Evolutionary conservation across 1,284 basidiomycete species (phyloP).

Genomic region (Apiotrichum mycotoxinovorans): DNA sequence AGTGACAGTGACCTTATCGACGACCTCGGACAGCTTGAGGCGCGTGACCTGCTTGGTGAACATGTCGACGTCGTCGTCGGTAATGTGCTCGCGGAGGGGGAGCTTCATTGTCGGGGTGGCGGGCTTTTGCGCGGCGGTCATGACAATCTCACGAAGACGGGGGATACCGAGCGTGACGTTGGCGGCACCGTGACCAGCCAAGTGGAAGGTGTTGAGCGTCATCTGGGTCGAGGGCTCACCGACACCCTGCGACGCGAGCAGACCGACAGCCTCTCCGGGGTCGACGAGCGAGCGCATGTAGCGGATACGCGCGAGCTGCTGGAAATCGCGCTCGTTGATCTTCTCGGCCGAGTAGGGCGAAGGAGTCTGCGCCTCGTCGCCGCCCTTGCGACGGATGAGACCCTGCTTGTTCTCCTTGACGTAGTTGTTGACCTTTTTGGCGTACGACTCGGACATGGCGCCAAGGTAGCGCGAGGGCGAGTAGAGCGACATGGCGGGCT

Average conservation of each 20-base stretch:
- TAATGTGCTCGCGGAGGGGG: constrained; percentile 59
- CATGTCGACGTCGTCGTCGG: constrained; percentile 60
- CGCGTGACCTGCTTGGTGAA: constrained; percentile 91
- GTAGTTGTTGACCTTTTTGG: constrained; percentile 75
- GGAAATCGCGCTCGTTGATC: constrained; percentile 61
- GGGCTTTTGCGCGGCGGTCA: constrained; percentile 95
- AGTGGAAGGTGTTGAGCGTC: constrained; percentile 99
- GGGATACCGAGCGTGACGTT: constrained; percentile 99
- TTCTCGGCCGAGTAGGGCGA: constrained; percentile 36
- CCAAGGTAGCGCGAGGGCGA: constrained; percentile 80
- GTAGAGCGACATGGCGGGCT: constrained; percentile 73
- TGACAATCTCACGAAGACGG: constrained; percentile 96
- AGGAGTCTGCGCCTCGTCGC: constrained; percentile 51
- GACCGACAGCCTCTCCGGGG: constrained; percentile 94
- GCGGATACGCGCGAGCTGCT: constrained; percentile 76
- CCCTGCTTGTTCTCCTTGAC: constrained; percentile 71
- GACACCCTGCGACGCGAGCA: constrained; percentile 96
- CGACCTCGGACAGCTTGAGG: constrained; percentile 81
- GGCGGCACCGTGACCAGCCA: constrained; percentile 96
- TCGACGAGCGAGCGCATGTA: constrained; percentile 93
- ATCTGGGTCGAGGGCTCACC: constrained; percentile 99
- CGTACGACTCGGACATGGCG: constrained; percentile 89
- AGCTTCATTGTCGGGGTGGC: constrained; percentile 99
- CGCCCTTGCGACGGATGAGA: constrained; percentile 60
- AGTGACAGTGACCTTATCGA: constrained; percentile 77